phyloP scores from a whole-genome alignment of 73 alveolate genomes.

The Loxodes magnus region DNA sequence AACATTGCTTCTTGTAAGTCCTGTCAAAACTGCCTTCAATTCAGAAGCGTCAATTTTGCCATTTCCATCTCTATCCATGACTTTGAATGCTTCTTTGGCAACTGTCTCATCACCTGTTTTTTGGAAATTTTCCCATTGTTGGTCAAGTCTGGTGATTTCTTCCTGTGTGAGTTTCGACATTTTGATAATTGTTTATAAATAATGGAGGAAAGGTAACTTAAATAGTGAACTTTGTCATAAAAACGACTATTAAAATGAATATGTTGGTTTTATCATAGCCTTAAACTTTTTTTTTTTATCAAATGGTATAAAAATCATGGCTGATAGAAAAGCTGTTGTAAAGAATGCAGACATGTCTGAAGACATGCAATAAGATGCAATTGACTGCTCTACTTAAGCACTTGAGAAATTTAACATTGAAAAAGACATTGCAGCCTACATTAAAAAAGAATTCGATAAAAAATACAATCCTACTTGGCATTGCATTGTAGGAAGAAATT shows the following conservation, averaged over 20 bases:
- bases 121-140: too few species aligned
- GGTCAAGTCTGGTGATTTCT: too few species aligned
- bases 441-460: conserved; percentile 99
- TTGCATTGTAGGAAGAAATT: conserved; percentile 78
- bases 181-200: too few species aligned
- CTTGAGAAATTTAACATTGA: conserved; percentile 32
- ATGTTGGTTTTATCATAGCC: too few species aligned
- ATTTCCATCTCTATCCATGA: conserved; percentile 39
- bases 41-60: conserved; percentile 29
- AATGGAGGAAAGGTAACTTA: too few species aligned
- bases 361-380: conserved; percentile 97
- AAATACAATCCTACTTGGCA: conserved; percentile 99
- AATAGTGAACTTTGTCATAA: too few species aligned
- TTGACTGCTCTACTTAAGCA: conserved; percentile 94
- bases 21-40: conserved; percentile 24
- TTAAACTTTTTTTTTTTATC: too few species aligned
- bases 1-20: conserved; percentile 29
- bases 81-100: conserved; percentile 28
- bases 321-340: conserved; percentile 73
- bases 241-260: too few species aligned
- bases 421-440: conserved; percentile 68
- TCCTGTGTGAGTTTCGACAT: too few species aligned
- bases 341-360: conserved; percentile 97
- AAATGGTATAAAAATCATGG: too few species aligned
- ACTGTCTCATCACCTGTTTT: too few species aligned